These are phyloP conservation scores for Thermoascus crustaceus DNA, from an alignment of 2,329 filamentous ascomycete genomes.

Conservation along the genomic window DNA sequence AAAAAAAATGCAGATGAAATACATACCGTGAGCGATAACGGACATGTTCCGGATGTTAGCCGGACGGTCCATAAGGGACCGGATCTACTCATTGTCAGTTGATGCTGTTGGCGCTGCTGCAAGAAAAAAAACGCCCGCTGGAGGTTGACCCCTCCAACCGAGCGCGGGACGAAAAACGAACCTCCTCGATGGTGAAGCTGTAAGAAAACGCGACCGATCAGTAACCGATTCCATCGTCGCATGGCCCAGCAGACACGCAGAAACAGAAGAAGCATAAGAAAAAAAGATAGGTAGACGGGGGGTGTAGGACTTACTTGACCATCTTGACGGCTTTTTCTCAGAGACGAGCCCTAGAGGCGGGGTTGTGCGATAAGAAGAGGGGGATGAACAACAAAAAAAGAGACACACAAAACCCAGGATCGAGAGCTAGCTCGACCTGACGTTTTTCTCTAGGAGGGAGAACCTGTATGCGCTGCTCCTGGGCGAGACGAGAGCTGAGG, in stretches of 20 bases:
- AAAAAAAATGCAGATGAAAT: constrained; percentile 4
- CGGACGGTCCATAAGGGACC: constrained; percentile 41
- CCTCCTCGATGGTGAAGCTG: constrained; percentile 97
- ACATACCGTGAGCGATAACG: constrained; percentile 92
- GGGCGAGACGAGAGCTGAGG: constrained; percentile 18
- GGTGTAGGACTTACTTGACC: constrained; percentile 80
- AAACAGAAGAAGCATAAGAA: too few relatives aligned
- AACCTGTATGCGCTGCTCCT: constrained; percentile 34
- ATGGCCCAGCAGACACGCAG: too few relatives aligned
- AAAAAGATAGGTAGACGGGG: constrained; percentile 8
- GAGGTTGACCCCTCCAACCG: constrained; percentile 2
- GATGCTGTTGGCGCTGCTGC: constrained; percentile 2
- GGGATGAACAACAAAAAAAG: constrained; percentile 20
- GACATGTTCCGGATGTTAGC: constrained; percentile 87
- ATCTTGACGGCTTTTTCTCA: constrained; percentile 71
- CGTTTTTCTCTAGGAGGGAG: constrained; percentile 17
- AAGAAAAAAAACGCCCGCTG: constrained; percentile 2
- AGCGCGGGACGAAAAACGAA: constrained; percentile 34
- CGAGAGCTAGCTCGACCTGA: constrained; percentile 39
- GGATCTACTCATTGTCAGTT: constrained; percentile 32
- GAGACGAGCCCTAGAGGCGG: constrained; percentile 33
- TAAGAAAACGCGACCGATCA: constrained; percentile 22
- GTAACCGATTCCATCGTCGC: constrained; percentile 11
- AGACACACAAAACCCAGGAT: constrained; percentile 34
- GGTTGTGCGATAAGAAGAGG: constrained; percentile 23